A percentile compares a stretch with the other conserved stretches of the same genome.
These are phyloP conservation scores for Violaceomyces palustris DNA, from an alignment of 1,284 basidiomycete genomes.

Conservation along the genomic window DNA sequence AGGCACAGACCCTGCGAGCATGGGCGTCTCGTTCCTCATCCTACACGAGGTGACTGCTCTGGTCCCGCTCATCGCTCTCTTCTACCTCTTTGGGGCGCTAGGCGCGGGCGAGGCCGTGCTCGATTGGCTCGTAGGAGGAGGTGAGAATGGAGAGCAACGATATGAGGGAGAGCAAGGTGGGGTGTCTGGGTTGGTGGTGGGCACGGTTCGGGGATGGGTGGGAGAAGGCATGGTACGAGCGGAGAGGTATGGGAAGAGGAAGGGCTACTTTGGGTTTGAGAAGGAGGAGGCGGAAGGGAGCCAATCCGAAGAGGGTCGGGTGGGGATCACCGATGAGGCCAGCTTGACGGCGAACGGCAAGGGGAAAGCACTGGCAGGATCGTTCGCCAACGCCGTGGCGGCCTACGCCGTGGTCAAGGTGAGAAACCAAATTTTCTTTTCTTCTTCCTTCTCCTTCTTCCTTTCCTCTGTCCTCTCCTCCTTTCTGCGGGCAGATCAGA, in stretches of 20 bases:
- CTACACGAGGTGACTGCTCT: conserved; percentile 84
- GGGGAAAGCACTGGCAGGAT: conserved; percentile 60
- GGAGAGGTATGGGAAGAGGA: conserved; percentile 67
- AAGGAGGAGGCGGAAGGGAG: conserved; percentile 55
- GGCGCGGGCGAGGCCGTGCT: conserved; percentile 71
- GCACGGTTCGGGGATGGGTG: conserved; percentile 58
- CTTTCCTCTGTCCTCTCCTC: too few species aligned
- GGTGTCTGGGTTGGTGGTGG: conserved; percentile 13
- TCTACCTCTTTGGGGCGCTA: conserved; percentile 65
- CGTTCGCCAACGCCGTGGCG: conserved; percentile 58
- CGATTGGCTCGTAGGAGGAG: conserved; percentile 40
- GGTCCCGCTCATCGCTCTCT: conserved; percentile 69
- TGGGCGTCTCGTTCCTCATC: conserved; percentile 72
- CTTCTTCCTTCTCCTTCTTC: not conserved
- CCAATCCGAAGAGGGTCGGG: conserved; percentile 4
- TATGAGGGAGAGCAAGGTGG: conserved; percentile 1
- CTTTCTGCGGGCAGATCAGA: too few species aligned
- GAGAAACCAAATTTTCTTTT: conserved; percentile 22
- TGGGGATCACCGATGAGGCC: conserved; percentile 3
- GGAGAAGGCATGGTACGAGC: conserved; percentile 61
- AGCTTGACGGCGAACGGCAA: conserved; percentile 30
- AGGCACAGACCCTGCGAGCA: conserved; percentile 68
- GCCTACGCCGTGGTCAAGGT: conserved; percentile 83
- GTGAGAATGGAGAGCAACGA: not conserved
- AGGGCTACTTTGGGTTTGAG: conserved; percentile 75